Conservation (phyloP, 1,284 basidiomycete species). For the Irpex rosettiformis region DNA sequence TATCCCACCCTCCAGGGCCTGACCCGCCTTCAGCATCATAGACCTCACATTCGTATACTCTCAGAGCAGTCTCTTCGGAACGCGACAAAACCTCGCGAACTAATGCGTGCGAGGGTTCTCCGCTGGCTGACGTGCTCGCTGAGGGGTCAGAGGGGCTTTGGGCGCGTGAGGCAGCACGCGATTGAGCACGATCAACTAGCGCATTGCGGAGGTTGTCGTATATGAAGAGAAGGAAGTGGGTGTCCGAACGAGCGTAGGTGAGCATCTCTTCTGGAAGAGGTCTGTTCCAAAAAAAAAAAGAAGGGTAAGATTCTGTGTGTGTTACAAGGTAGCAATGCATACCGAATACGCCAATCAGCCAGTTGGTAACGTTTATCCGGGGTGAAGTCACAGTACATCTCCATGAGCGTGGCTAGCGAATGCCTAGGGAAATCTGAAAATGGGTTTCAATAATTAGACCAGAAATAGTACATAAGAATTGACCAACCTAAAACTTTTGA, state of each 20-base stretch:
- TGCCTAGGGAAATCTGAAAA: slow-evolving; percentile 74
- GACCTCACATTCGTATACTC: slow-evolving; percentile 60
- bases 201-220: slow-evolving; percentile 92
- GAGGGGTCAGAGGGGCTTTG: slow-evolving; percentile 28
- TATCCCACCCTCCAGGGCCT: slow-evolving; percentile 74
- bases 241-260: slow-evolving; percentile 91
- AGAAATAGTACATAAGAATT: slow-evolving; percentile 1
- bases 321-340: slow-evolving; percentile 16
- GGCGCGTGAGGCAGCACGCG: slow-evolving; percentile 32
- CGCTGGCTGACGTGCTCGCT: slow-evolving; percentile 18
- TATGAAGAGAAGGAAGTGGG: slow-evolving; percentile 90
- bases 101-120: slow-evolving; percentile 29
- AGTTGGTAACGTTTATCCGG: slow-evolving; percentile 96
- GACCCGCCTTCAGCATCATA: slow-evolving; percentile 68
- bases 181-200: slow-evolving; percentile 63
- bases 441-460: slow-evolving; percentile 6
- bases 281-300: slow-evolving; percentile 39
- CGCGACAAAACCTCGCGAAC: slow-evolving; percentile 59
- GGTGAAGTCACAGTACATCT: slow-evolving; percentile 87
- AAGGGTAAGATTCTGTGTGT: background rate
- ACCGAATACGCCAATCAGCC: slow-evolving; percentile 96
- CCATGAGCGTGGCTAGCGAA: slow-evolving; percentile 82
- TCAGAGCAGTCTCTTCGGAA: slow-evolving; percentile 72
- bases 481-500: slow-evolving; percentile 75
- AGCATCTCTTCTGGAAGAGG: slow-evolving; percentile 90